Evolutionary conservation across 1,139 yeast genomes (phyloP).

Genomic region (Saccharomyces hybrid): DNA sequence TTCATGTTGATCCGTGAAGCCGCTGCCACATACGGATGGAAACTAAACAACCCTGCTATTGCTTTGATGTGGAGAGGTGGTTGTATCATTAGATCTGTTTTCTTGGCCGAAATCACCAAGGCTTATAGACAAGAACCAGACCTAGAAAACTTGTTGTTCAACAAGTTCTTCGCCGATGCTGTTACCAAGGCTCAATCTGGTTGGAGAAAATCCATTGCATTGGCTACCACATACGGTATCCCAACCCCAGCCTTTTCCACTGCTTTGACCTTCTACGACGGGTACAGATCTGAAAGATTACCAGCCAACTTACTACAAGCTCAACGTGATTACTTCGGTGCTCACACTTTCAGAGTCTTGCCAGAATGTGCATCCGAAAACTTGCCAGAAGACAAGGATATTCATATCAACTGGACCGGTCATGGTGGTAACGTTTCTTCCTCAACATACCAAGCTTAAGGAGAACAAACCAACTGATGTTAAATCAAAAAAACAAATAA

Average conservation of each 20-base stretch:
- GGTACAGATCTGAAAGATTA: conserved; percentile 90
- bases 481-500: background rate
- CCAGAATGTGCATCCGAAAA: conserved; percentile 73
- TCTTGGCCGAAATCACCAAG: conserved; percentile 92
- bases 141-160: conserved; percentile 89
- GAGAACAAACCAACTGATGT: background rate
- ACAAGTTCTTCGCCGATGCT: conserved; percentile 89
- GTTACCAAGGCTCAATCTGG: conserved; percentile 89
- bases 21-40: conserved; percentile 94
- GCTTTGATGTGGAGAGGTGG: conserved; percentile 99
- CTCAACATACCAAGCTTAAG: conserved; percentile 83
- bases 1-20: conserved; percentile 99
- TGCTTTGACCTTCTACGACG: conserved; percentile 96
- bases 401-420: conserved; percentile 99
- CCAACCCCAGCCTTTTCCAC: conserved; percentile 98
- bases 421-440: conserved; percentile 97
- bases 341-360: conserved; percentile 94
- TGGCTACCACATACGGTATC: conserved; percentile 77
- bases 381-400: conserved; percentile 72
- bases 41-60: conserved; percentile 93
- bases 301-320: conserved; percentile 99
- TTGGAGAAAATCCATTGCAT: conserved; percentile 84
- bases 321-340: conserved; percentile 99
- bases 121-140: conserved; percentile 93
- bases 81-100: conserved; percentile 97